Evolutionary conservation across 352 stramenopile genomes (phyloP), one percentile per base, ranked within the genome.

Genomic region (Phytophthora pini): DNA sequence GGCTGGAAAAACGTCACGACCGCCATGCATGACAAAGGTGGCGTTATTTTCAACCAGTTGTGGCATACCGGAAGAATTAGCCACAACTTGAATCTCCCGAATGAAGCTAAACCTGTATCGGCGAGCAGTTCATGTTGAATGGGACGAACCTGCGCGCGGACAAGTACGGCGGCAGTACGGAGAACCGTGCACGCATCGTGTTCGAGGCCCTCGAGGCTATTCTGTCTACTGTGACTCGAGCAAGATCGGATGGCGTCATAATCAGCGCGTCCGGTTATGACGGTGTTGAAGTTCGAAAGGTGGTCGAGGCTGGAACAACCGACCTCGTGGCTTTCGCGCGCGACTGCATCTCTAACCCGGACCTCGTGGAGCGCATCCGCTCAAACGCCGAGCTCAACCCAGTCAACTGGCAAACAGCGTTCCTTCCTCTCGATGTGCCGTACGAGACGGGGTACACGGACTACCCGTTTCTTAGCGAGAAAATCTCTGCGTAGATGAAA

Each of bases 31-130:
- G 68, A 53, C 22, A 92, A 94, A 60, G 80, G 77, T 46, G 87
- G 79, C 52, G 79, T 80, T 12, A 96, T 97, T 39, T 93, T 87
- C 51, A 56, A 74, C 13, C 89, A 98, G 71, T 65, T 97, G 24
- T 97, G 89, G 88, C 91, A 98, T 65, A 84, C 80, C 15, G 92
- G 90, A 20, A 74, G 87, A 20, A 46, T 79, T 34, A 67, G 77
- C 17, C 88, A 97, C 65, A 70, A 72, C 5, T 55, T 70, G 20
- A 82, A 79, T 51, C 79, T 92, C 49, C 65, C 70, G 8, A 68
- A 63, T n/a, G 82, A 75, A 55, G 65, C 79, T 20, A 45, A 76
- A 8, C 77, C 72, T 40, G 75, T 93, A 17, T 85, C 72, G 9
- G 63, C 85, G 12, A 85, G 68, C 77, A 95, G 61, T 97, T 97